A percentile compares a stretch with the other conserved stretches of the same genome.
Evolutionary conservation across 176 grass and related monocot genomes (phyloP).

Genomic region (Hsuehochloa calcarea): DNA sequence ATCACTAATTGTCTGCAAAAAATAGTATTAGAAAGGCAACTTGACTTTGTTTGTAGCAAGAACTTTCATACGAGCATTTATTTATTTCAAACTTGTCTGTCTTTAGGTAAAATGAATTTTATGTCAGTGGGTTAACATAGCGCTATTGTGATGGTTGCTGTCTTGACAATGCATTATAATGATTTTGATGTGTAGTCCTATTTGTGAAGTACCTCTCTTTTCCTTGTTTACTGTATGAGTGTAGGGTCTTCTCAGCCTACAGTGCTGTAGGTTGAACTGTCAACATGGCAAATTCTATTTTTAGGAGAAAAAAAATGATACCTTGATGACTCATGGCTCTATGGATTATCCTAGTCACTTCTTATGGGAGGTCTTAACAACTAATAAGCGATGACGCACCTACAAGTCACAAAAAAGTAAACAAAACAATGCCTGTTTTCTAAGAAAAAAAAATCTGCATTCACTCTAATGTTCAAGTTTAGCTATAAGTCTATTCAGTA

Average conservation of each 20-base stretch:
- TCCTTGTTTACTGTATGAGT: neutral
- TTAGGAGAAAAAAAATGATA: neutral
- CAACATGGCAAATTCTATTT: neutral
- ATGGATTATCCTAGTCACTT: neutral
- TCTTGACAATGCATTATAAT: neutral
- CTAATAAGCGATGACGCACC: neutral
- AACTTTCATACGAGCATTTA: neutral
- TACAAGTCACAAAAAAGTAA: neutral
- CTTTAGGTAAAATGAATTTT: neutral
- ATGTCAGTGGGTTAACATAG: neutral
- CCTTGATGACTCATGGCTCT: neutral
- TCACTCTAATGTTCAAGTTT: neutral
- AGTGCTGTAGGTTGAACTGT: neutral
- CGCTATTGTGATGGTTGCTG: neutral
- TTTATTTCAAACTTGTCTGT: neutral
- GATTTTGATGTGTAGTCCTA: neutral
- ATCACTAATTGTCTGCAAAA: slow-evolving; percentile 9
- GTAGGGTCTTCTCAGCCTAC: neutral
- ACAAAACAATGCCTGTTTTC: neutral
- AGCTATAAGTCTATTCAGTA: neutral
- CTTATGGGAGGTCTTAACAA: neutral
- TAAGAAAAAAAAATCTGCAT: neutral
- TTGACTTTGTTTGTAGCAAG: neutral
- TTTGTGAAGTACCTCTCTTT: neutral
- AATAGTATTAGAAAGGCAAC: neutral